Percentiles rank a stretch among this genome's conserved stretches.
phyloP scores from a whole-genome alignment of 1,139 yeast species.

The Saccharomycopsis hybrid region DNA sequence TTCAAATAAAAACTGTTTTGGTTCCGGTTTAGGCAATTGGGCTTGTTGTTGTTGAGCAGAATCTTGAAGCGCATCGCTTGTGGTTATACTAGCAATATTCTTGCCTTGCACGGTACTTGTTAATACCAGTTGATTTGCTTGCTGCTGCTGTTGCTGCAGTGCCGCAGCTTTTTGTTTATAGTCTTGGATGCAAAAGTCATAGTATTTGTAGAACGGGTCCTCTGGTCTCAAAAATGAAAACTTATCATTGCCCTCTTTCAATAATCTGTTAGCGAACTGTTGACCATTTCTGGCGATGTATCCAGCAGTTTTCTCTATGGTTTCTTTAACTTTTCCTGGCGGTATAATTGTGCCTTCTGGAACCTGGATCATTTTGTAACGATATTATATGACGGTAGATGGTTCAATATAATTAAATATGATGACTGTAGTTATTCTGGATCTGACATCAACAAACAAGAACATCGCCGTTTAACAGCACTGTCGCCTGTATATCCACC shows the following conservation, averaged over 20 bases:
- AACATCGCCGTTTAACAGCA: too few relatives aligned
- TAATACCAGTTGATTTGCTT: not conserved
- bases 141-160: too few relatives aligned
- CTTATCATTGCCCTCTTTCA: conserved; percentile 43
- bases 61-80: conserved; percentile 4
- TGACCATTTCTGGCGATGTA: conserved; percentile 67
- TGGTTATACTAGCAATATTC: too few relatives aligned
- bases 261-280: conserved; percentile 56
- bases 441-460: too few relatives aligned
- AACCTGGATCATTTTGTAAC: too few relatives aligned
- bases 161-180: too few relatives aligned
- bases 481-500: too few relatives aligned
- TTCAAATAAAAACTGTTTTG: conserved; percentile 40
- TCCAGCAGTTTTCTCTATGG: conserved; percentile 66
- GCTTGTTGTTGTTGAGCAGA: conserved; percentile 17
- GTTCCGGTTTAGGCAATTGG: conserved; percentile 29
- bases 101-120: not conserved
- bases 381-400: too few relatives aligned
- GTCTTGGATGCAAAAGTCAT: conserved; percentile 36
- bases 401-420: too few relatives aligned
- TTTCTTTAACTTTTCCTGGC: conserved; percentile 47
- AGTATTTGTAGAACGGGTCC: conserved; percentile 55
- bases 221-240: conserved; percentile 54
- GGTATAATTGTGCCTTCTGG: conserved; percentile 48
- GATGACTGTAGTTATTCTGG: too few relatives aligned